Evolutionary conservation across 208 protist genomes (phyloP).

Genomic region (Spongospora subterranea): DNA sequence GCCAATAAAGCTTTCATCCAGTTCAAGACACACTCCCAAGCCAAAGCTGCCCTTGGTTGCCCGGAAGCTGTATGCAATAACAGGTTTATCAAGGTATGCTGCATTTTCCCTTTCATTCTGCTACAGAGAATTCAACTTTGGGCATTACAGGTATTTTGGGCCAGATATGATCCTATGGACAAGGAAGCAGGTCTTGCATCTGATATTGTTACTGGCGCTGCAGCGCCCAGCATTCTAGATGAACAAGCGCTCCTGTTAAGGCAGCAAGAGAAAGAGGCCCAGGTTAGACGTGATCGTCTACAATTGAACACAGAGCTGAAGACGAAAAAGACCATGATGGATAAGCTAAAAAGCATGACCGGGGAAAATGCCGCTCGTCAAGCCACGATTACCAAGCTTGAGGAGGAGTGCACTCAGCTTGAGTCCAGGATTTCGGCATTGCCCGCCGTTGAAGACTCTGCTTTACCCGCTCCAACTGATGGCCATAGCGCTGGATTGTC

Average conservation of each 20-base stretch:
- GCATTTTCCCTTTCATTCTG: not conserved
- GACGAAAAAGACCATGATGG: not conserved
- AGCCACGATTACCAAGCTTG: not conserved
- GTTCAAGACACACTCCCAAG: slow-evolving; percentile 26
- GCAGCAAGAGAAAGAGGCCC: not conserved
- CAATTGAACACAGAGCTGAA: not conserved
- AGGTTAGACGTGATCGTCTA: slow-evolving; percentile 5
- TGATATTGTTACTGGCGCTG: not conserved
- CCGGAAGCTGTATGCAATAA: slow-evolving; percentile 40
- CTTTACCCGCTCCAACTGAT: not conserved
- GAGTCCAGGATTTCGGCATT: not conserved
- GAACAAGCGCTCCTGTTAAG: not conserved
- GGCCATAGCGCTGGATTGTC: not conserved
- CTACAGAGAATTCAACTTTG: too few relatives aligned
- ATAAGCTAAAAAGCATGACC: slow-evolving; percentile 47
- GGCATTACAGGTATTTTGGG: slow-evolving; percentile 24
- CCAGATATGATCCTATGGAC: slow-evolving; percentile 38
- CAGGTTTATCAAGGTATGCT: slow-evolving; percentile 8
- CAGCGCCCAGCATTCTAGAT: not conserved
- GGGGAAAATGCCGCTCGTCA: slow-evolving; percentile 26
- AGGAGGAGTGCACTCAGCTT: not conserved
- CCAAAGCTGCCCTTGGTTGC: not conserved
- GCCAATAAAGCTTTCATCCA: not conserved
- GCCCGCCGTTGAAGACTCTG: not conserved
- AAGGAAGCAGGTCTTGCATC: not conserved